Evolutionary conservation across 306 rosid species (phyloP).

Genomic region (Clitoria ternatea): DNA sequence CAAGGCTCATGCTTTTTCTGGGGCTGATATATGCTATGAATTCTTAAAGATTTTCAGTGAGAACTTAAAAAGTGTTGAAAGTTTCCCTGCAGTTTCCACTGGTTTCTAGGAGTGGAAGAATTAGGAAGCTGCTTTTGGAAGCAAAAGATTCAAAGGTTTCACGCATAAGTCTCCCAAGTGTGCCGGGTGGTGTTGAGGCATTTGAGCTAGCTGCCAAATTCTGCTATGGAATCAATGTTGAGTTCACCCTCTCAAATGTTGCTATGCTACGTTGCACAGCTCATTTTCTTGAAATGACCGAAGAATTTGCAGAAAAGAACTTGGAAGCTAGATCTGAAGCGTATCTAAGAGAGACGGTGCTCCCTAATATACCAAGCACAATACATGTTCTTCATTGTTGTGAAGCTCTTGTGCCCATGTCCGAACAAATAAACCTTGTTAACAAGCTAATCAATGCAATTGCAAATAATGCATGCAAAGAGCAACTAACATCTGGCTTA

Average conservation of each 20-base stretch:
- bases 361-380: conserved; percentile 60
- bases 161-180: conserved; percentile 49
- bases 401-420: conserved; percentile 63
- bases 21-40: background rate
- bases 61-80: background rate
- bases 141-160: conserved; percentile 73
- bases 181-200: conserved; percentile 90
- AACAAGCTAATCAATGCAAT: conserved; percentile 73
- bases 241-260: conserved; percentile 72
- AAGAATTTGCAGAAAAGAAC: conserved; percentile 74
- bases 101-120: conserved; percentile 86
- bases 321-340: conserved; percentile 60
- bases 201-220: conserved; percentile 91
- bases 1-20: background rate
- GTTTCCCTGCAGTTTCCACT: conserved; percentile 66
- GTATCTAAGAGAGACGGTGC: conserved; percentile 63
- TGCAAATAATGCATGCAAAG: conserved; percentile 88
- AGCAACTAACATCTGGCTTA: conserved; percentile 84
- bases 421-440: conserved; percentile 77
- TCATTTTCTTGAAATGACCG: conserved; percentile 87
- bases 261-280: conserved; percentile 77
- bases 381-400: conserved; percentile 87
- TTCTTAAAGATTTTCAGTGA: background rate
- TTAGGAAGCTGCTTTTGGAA: conserved; percentile 70
- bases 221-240: conserved; percentile 78